Evolutionary conservation across 345 rosid species (phyloP).

Genomic region (Bruguiera gymnorhiza): DNA sequence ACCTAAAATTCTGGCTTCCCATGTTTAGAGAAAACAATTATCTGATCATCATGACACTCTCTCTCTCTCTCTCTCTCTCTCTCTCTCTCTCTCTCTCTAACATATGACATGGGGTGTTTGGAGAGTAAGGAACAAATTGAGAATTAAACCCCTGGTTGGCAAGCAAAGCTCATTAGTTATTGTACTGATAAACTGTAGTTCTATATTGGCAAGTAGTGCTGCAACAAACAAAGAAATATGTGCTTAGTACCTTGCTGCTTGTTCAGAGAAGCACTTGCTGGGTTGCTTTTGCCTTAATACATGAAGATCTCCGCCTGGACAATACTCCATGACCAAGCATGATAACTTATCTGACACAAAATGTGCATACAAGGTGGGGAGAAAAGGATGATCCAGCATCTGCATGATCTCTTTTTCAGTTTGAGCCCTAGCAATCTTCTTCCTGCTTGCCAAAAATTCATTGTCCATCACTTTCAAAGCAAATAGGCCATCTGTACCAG

Average conservation of each 20-base stretch:
- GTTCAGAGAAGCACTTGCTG: constrained; percentile 58
- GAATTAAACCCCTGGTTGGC: no score
- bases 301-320: constrained; percentile 84
- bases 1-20: neutral
- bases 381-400: constrained; percentile 84
- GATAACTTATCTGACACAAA: constrained; percentile 60
- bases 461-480: constrained; percentile 77
- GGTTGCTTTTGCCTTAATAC: constrained; percentile 71
- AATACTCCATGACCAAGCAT: constrained; percentile 76
- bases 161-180: no score
- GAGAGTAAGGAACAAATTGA: no score
- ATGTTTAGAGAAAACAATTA: neutral
- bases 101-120: no score
- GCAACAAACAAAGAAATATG: neutral
- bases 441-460: constrained; percentile 58
- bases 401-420: constrained; percentile 75
- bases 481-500: constrained; percentile 51
- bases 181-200: no score
- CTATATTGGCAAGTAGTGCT: no score
- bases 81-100: no score
- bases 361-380: constrained; percentile 68
- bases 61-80: neutral
- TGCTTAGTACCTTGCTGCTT: constrained; percentile 54
- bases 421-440: constrained; percentile 67
- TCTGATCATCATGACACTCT: neutral